These are phyloP conservation scores for Amanita pseudoporphyria DNA, from an alignment of 768 basidiomycete genomes.

Conservation along the genomic window DNA sequence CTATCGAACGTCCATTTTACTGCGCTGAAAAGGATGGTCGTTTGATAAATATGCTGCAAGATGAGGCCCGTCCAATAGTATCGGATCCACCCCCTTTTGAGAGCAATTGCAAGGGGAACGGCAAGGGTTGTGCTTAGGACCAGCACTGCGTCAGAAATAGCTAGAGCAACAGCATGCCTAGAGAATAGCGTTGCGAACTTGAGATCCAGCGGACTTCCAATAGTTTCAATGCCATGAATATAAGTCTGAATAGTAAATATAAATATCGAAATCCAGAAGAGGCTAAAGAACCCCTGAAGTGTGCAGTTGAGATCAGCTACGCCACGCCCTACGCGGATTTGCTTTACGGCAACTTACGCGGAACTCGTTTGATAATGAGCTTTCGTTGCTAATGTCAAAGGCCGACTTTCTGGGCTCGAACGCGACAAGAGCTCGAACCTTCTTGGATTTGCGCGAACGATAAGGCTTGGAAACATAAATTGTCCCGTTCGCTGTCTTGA, in stretches of 20 bases:
- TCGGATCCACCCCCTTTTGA: constrained; percentile 70
- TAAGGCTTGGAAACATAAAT: constrained; percentile 70
- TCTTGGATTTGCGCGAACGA: constrained; percentile 65
- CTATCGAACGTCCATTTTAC: constrained; percentile 89
- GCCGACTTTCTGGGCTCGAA: constrained; percentile 81
- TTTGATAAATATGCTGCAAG: constrained; percentile 78
- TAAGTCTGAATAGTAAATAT: constrained; percentile 75
- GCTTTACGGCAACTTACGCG: constrained; percentile 34
- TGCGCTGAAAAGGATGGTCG: constrained; percentile 56
- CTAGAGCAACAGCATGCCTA: constrained; percentile 72
- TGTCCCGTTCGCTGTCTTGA: constrained; percentile 52
- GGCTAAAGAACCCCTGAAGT: constrained; percentile 79
- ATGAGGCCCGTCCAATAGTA: constrained; percentile 72
- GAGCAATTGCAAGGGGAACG: constrained; percentile 73
- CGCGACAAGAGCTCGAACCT: constrained; percentile 72
- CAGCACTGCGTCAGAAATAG: constrained; percentile 75
- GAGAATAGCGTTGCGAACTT: constrained; percentile 84
- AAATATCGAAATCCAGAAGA: constrained; percentile 91
- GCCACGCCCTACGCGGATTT: no score
- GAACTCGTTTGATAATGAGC: constrained; percentile 75
- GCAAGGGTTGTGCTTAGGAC: constrained; percentile 68
- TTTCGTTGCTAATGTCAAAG: constrained; percentile 76
- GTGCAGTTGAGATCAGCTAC: background rate
- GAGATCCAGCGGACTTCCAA: constrained; percentile 68
- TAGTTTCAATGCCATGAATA: constrained; percentile 65